Percentiles rank a stretch among this genome's conserved stretches.
These are phyloP conservation scores for Mytilinidion resinicola DNA, from an alignment of 495 filamentous ascomycete species.

Conservation along the genomic window DNA sequence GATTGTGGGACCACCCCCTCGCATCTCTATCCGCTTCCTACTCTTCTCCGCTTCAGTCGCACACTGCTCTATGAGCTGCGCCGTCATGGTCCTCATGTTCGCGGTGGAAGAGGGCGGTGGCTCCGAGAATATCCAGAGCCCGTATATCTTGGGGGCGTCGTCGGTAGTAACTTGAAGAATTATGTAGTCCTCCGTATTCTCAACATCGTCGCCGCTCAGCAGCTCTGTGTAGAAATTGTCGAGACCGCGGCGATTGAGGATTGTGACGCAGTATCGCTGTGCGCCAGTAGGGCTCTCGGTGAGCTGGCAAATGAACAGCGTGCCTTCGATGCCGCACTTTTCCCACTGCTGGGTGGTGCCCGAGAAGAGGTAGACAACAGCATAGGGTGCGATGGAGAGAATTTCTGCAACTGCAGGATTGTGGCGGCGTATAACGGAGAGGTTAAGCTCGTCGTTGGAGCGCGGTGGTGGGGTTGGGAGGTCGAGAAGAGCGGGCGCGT, in stretches of 20 bases:
- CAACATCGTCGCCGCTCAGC: constrained; percentile 48
- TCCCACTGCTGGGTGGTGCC: constrained; percentile 61
- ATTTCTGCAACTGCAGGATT: constrained; percentile 60
- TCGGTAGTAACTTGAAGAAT: constrained; percentile 45
- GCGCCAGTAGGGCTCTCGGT: constrained; percentile 30
- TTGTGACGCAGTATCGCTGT: constrained; percentile 53
- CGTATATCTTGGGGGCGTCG: constrained; percentile 43
- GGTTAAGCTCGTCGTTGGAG: constrained; percentile 74
- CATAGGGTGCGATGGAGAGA: constrained; percentile 68
- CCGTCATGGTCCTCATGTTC: constrained; percentile 45
- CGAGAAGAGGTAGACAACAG: constrained; percentile 70
- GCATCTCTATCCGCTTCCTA: constrained; percentile 36
- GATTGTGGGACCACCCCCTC: no score
- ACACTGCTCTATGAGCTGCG: constrained; percentile 49
- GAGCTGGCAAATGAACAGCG: constrained; percentile 71
- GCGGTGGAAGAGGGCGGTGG: constrained; percentile 49
- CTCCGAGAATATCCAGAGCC: constrained; percentile 61
- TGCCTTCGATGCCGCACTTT: constrained; percentile 69
- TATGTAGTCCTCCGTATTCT: constrained; percentile 55
- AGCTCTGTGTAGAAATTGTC: constrained; percentile 53
- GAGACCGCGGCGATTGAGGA: constrained; percentile 56
- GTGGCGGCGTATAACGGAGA: constrained; percentile 70
- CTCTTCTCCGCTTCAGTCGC: constrained; percentile 46
- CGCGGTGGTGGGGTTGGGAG: constrained; percentile 44
- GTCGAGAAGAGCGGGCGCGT: constrained; percentile 44